phyloP scores from a whole-genome alignment of 495 filamentous ascomycete species.

The Tetracladium setigerum region DNA sequence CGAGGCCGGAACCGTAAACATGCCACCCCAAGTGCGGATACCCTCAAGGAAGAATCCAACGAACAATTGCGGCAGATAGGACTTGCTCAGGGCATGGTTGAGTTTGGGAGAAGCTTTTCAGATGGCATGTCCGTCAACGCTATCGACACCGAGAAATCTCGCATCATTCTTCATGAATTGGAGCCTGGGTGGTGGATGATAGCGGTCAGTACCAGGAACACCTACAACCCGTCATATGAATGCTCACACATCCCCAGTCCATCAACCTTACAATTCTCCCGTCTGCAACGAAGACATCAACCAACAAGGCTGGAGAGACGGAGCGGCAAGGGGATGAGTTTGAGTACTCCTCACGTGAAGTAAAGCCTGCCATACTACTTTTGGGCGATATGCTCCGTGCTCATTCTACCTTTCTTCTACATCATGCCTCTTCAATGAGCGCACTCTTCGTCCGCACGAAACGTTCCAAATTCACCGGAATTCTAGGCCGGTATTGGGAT shows the following conservation, averaged over 20 bases:
- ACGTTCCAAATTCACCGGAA: constrained; percentile 37
- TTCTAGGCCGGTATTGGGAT: constrained; percentile 82
- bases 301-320: constrained; percentile 10
- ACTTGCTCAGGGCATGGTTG: constrained; percentile 95
- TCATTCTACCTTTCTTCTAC: constrained; percentile 77
- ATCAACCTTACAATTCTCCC: constrained; percentile 20
- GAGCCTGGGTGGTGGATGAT: constrained; percentile 88
- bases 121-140: constrained; percentile 66
- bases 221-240: background rate
- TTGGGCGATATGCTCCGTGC: constrained; percentile 76
- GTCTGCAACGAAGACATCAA: constrained; percentile 1
- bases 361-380: constrained; percentile 72
- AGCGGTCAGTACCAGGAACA: constrained; percentile 48
- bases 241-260: constrained; percentile 13
- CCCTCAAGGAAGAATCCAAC: constrained; percentile 59
- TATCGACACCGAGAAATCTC: constrained; percentile 82
- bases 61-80: constrained; percentile 86
- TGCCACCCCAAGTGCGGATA: constrained; percentile 27
- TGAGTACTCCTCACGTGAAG: constrained; percentile 83
- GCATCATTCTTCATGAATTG: constrained; percentile 77
- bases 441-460: constrained; percentile 51
- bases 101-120: constrained; percentile 85
- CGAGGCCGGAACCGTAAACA: constrained; percentile 21
- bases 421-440: constrained; percentile 65
- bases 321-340: constrained; percentile 29